phyloP scores from a whole-genome alignment of 1,284 basidiomycete species.

The Puccinia polysora region DNA sequence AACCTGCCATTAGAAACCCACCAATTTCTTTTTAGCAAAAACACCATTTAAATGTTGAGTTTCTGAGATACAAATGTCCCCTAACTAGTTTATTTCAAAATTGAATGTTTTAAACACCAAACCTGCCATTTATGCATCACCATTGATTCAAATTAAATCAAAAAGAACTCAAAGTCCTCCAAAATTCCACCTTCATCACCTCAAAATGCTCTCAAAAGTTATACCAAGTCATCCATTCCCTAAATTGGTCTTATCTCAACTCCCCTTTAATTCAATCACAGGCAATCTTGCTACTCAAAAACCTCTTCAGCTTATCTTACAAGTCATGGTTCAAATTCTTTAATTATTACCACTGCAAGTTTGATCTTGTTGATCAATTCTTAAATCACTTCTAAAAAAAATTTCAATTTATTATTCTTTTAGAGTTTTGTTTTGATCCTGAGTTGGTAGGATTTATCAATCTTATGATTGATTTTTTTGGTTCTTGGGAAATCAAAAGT shows the following conservation, averaged over 20 bases:
- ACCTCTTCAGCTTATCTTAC: background rate
- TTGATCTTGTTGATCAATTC: background rate
- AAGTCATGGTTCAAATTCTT: slow-evolving; percentile 16
- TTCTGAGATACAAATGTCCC: no score
- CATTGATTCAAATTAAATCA: background rate
- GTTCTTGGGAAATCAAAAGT: background rate
- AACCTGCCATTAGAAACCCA: no score
- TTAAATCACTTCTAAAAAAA: background rate
- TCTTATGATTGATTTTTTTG: background rate
- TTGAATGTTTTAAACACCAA: no score
- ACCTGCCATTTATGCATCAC: no score
- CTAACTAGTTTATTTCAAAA: no score
- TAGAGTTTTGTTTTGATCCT: background rate
- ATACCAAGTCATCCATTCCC: background rate
- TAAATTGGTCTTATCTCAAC: background rate
- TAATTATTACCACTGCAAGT: slow-evolving; percentile 1
- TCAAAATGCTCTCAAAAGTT: slow-evolving; percentile 1
- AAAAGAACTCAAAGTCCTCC: background rate
- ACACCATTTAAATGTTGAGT: no score
- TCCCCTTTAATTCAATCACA: background rate
- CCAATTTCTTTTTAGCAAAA: no score
- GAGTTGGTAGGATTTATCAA: slow-evolving; percentile 12
- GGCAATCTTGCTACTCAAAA: background rate
- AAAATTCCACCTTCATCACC: background rate
- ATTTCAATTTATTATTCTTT: background rate